Evolutionary conservation across 2,329 filamentous ascomycete genomes (phyloP), one percentile per base, ranked within the genome.

Genomic region (Colletotrichum endophyticum): DNA sequence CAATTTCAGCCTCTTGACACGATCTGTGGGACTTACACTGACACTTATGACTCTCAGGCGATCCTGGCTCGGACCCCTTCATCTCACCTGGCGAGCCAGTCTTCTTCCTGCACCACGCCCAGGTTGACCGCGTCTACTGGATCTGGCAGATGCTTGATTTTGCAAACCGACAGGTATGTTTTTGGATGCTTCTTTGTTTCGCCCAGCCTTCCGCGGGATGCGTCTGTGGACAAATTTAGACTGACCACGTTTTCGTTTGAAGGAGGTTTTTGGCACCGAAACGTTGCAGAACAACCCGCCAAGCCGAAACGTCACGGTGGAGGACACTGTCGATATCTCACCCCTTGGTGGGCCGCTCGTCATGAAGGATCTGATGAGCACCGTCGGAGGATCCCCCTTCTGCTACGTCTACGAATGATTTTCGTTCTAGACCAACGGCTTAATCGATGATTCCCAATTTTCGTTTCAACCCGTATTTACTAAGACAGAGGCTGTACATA

Each of bases 61-160:
- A 89, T 79, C 87, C 87, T 16, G 87, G 86, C 28, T 82, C 84
- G 68, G 88, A 89, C 76, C 83, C 87, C 78, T 87, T 85, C 78
- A 83, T 85, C 63, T 87, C 85, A 6, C 84, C 87, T 2, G 82
- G 85, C 8, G 87, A 89, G 76, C 87, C 87, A 2, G 85, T 80
- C 6, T 89, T 89, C 81, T 88, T 83, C 67, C 79, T 87, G 12
- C 87, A 89, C 76, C 87, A 89, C 73, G 85, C 81, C 0, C 83
- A 87, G 78, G 85, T 89, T 66, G 88, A 89, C 75, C 83, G 87
- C 19, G 81, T 87, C 70, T 88, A 87, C 81, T 88, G 86, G 80
- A 85, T 89, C 78, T 89, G 87, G 87, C 87, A 88, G 81, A 59
- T 86, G 72, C 83, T 87, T 34, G 84, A 88, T 77, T 84, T 81